phyloP scores from a whole-genome alignment of 2,329 filamentous ascomycete species.

The Xylariaceae sp. region DNA sequence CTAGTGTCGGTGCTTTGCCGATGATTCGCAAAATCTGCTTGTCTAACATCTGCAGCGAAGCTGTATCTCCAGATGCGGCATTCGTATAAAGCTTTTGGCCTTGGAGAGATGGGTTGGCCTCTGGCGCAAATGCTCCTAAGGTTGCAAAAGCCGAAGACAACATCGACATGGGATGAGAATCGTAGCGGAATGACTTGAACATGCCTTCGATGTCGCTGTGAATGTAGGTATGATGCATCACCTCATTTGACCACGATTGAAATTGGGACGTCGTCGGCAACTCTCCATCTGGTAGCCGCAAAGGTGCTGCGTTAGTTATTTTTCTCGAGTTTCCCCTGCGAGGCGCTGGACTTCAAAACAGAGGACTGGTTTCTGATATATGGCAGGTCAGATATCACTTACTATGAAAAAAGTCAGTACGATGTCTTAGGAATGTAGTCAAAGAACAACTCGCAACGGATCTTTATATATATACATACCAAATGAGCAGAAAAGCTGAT shows the following conservation, averaged over 20 bases:
- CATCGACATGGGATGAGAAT: constrained; percentile 53
- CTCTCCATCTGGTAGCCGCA: too few species aligned
- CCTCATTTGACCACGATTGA: constrained; percentile 43
- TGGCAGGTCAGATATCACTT: too few species aligned
- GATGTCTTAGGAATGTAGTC: too few species aligned
- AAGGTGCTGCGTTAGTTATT: too few species aligned
- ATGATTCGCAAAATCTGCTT: constrained; percentile 53
- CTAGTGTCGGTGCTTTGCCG: constrained; percentile 50
- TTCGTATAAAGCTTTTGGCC: constrained; percentile 50
- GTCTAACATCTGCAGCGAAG: constrained; percentile 44
- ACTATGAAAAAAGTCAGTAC: too few species aligned
- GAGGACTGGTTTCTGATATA: too few species aligned
- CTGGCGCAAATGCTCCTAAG: constrained; percentile 48
- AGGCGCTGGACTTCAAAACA: too few species aligned
- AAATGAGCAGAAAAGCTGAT: constrained; percentile 49
- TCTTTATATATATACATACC: too few species aligned
- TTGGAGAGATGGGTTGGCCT: constrained; percentile 48
- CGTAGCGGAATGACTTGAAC: constrained; percentile 50
- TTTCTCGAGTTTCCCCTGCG: too few species aligned
- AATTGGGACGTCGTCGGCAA: constrained; percentile 44
- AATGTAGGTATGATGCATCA: constrained; percentile 51
- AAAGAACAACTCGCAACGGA: too few species aligned
- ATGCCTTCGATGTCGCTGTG: constrained; percentile 49
- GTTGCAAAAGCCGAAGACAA: constrained; percentile 49
- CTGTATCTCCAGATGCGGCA: constrained; percentile 40